Evolutionary conservation across 2,329 filamentous ascomycete species (phyloP), one percentile per base, ranked within the genome.

Genomic region (Leptographium wingfieldii): DNA sequence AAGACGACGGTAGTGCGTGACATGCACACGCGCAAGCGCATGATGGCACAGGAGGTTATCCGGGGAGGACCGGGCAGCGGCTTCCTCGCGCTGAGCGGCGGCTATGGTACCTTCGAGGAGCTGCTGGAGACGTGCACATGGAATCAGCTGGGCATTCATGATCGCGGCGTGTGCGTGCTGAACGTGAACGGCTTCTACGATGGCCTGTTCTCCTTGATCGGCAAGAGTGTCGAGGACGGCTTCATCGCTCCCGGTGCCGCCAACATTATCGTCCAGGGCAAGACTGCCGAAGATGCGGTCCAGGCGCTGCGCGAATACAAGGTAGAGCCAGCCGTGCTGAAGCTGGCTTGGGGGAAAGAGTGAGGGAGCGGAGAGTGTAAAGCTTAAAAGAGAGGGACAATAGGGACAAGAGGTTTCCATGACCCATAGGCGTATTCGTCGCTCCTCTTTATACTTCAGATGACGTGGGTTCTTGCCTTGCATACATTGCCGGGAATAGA

Each of bases 121-220:
- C 80, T 99, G 70, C 91, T 96, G 73, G 90, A 95, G 76, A 84
- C 90, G 2, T 85, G 85, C 31, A 95, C 90, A 12, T 99, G 94
- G 92, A 97, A 96, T 73, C 94, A 97, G 76, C 75, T 99, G 56
- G 92, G 94, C 1, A 97, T 99, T 65, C 94, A 97, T 73, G 80
- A 79, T 66, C 78, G 81, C 56, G 88, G 87, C 3, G 85, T 97
- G 54, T 85, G 92, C 59, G 76, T 96, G 56, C 83, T 89, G 66
- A 97, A 97, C 71, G 80, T 96, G 31, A 85, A 92, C 59, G 90
- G 91, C 0, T 97, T 95, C 73, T 99, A 92, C 82, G 87, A 95
- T 71, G 91, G 91, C 0, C 76, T 99, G 63, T 72, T 96, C 61
- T 73, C 80, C 57, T 96, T 92, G 92, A 83, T 96, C 62, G 78